phyloP scores from a whole-genome alignment of 768 basidiomycete species.

The Russula vinacea region DNA sequence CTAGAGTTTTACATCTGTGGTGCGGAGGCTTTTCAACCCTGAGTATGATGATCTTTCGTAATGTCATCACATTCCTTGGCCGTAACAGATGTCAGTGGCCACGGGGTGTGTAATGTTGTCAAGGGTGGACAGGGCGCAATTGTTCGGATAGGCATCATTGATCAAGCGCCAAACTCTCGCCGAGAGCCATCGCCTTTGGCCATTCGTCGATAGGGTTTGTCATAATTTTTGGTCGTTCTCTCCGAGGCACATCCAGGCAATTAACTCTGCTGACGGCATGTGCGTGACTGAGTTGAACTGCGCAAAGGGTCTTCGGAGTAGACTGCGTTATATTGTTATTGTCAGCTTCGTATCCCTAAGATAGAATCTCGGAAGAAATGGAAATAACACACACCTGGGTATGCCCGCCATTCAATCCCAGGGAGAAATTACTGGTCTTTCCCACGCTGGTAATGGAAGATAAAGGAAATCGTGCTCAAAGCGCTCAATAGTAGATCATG shows the following conservation, averaged over 20 bases:
- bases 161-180: neutral
- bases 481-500: too few species aligned
- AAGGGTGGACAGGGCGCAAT: slow-evolving; percentile 1
- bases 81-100: slow-evolving; percentile 18
- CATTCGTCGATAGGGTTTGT: neutral
- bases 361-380: neutral
- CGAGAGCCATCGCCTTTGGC: neutral
- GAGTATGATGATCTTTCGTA: slow-evolving; percentile 38
- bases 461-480: too few species aligned
- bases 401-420: too few species aligned
- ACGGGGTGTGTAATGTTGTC: neutral
- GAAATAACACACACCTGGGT: too few species aligned
- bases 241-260: neutral
- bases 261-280: neutral
- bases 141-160: neutral
- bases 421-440: too few species aligned
- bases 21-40: slow-evolving; percentile 37
- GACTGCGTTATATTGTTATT: neutral
- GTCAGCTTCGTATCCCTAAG: neutral
- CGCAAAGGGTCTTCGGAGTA: neutral
- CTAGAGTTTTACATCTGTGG: slow-evolving; percentile 39
- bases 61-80: slow-evolving; percentile 34
- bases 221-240: neutral
- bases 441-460: too few species aligned
- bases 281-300: neutral